Evolutionary conservation across 495 filamentous ascomycete genomes (phyloP), one percentile per base, ranked within the genome.

Genomic region (Pyronema omphalodes): DNA sequence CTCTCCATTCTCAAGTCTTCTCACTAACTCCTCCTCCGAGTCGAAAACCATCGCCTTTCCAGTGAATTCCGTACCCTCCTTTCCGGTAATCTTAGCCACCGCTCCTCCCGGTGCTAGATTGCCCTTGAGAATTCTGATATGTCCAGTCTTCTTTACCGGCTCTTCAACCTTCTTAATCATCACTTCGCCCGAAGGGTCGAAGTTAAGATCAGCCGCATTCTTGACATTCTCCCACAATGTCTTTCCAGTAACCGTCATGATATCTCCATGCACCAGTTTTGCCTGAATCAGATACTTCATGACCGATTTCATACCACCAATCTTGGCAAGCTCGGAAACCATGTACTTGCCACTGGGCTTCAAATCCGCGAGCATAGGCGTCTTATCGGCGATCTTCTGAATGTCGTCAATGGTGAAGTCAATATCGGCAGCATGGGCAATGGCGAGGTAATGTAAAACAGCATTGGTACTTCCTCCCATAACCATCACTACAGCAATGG

Each of bases 51-150:
- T 73, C 12, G 85, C 91, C 53, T 79, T 78, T 47, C 91, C 91
- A 0, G 75, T 81, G 68, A 98, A 98, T 6, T 67, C 67, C 11
- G 81, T 71, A 5, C 91, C 91, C 68, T 98, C 91, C 66, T 94
- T 95, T 15, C 91, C 91, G 0, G 91, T 98, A 67, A 98, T 98
- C 71, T 98, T 98, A 56, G 91, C 89, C 3, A 98, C 91, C 7
- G 91, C 83, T 36, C 91, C 91, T 36, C 82, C 83, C 0, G 91
- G 91, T 2, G 89, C 84, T 37, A 98, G 77, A 68, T 95, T 95
- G 37, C 91, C 91, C 47, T 76, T 76, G 8, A 98, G 75, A 47
- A 98, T 84, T 63, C 91, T 86, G 46, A 98, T 71, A 66, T 98
- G 91, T 40, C 91, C 91, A 8, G 81, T 85, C 1, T 71, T 46